Conservation (phyloP, 108 stramenopile genomes). For the Pelagomonas calceolata region DNA sequence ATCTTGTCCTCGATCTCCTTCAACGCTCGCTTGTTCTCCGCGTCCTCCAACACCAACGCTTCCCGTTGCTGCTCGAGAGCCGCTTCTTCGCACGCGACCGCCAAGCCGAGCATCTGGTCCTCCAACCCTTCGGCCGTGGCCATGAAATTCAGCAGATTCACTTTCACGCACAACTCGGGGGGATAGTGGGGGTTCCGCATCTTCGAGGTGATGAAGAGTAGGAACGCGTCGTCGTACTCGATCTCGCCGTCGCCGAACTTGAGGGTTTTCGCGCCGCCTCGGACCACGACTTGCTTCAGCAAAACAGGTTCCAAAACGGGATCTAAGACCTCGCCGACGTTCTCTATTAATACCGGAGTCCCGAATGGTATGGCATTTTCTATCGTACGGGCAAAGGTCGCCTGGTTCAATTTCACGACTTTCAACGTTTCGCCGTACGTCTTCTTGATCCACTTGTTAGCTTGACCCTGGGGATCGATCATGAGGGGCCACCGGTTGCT, state of each 20-base stretch:
- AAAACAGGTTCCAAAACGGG: slow-evolving; percentile 43
- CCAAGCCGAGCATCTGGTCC: slow-evolving; percentile 56
- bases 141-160: slow-evolving; percentile 53
- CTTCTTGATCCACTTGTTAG: slow-evolving; percentile 35
- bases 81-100: slow-evolving; percentile 30
- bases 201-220: slow-evolving; percentile 49
- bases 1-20: slow-evolving; percentile 51
- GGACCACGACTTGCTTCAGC: slow-evolving; percentile 31
- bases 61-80: slow-evolving; percentile 41
- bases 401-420: slow-evolving; percentile 47
- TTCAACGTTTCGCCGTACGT: slow-evolving; percentile 27
- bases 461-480: slow-evolving; percentile 56
- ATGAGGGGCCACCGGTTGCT: slow-evolving; percentile 51
- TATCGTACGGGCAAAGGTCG: slow-evolving; percentile 40
- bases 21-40: slow-evolving; percentile 39
- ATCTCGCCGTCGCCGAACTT: slow-evolving; percentile 40
- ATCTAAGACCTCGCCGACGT: slow-evolving; percentile 40
- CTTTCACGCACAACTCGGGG: slow-evolving; percentile 38
- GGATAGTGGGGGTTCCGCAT: slow-evolving; percentile 50
- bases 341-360: slow-evolving; percentile 44
- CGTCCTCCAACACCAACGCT: slow-evolving; percentile 44
- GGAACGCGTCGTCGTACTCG: slow-evolving; percentile 45
- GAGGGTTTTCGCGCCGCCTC: slow-evolving; percentile 37
- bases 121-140: slow-evolving; percentile 46
- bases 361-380: slow-evolving; percentile 50